phyloP scores from a whole-genome alignment of 1,139 yeast genomes.

The Taphrina populina region DNA sequence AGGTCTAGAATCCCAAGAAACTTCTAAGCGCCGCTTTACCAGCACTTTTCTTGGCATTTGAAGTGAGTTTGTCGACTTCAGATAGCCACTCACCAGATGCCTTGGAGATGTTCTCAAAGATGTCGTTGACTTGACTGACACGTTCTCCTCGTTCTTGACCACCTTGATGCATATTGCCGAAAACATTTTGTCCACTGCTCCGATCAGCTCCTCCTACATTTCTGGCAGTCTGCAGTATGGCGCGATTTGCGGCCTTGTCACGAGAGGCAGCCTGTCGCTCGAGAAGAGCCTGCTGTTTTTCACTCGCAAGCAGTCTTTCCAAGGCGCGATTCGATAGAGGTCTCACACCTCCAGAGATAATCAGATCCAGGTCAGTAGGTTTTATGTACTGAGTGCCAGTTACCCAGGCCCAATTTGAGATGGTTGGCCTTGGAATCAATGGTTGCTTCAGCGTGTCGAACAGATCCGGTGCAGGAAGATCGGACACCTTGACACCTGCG shows the following conservation, averaged over 20 bases:
- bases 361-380: constrained; percentile 54
- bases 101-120: constrained; percentile 44
- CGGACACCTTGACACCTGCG: not conserved
- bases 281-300: constrained; percentile 38
- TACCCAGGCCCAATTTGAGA: constrained; percentile 83
- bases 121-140: constrained; percentile 42
- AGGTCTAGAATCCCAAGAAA: constrained; percentile 4
- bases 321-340: constrained; percentile 45
- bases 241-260: constrained; percentile 41
- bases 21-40: constrained; percentile 18
- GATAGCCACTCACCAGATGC: constrained; percentile 44
- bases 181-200: constrained; percentile 33
- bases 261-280: constrained; percentile 38
- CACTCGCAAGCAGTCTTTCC: constrained; percentile 40
- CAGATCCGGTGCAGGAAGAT: constrained; percentile 36
- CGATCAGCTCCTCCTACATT: constrained; percentile 40
- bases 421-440: constrained; percentile 71
- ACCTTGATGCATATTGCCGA: constrained; percentile 36
- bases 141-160: constrained; percentile 40
- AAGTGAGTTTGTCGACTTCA: constrained; percentile 42
- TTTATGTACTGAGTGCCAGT: constrained; percentile 66
- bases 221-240: constrained; percentile 41
- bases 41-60: constrained; percentile 41
- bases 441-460: constrained; percentile 49
- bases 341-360: constrained; percentile 48